These are phyloP conservation scores for Trichoderma lentiforme DNA, from an alignment of 2,329 filamentous ascomycete species.

Conservation along the genomic window DNA sequence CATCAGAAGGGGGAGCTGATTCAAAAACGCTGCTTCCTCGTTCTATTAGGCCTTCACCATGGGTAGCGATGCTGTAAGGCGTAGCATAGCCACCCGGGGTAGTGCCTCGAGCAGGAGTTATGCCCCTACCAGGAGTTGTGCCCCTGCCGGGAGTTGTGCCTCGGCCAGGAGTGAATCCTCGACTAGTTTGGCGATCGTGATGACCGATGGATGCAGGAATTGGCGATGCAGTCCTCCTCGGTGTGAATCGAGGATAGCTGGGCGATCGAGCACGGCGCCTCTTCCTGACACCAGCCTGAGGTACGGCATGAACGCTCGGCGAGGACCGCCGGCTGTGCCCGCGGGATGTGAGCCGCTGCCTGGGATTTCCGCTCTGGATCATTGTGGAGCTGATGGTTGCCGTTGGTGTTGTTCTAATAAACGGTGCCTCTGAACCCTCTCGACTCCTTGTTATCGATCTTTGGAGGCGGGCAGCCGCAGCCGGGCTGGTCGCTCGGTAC, in stretches of 20 bases:
- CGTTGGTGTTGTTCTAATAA: constrained; percentile 48
- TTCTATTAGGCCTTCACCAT: constrained; percentile 37
- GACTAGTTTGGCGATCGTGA: constrained; percentile 30
- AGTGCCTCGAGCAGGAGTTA: constrained; percentile 46
- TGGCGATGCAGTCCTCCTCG: constrained; percentile 51
- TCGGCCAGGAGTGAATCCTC: constrained; percentile 45
- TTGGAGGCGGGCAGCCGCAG: constrained; percentile 36
- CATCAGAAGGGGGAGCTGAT: constrained; percentile 33
- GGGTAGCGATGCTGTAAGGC: constrained; percentile 62
- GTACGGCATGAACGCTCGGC: constrained; percentile 27
- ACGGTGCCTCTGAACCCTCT: constrained; percentile 44
- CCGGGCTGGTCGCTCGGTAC: constrained; percentile 19
- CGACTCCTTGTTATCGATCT: constrained; percentile 41
- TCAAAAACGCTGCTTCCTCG: constrained; percentile 30
- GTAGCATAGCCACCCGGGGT: constrained; percentile 69
- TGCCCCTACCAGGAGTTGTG: constrained; percentile 46
- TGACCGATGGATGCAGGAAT: constrained; percentile 40
- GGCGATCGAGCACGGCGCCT: constrained; percentile 59
- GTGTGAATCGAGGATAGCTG: constrained; percentile 51
- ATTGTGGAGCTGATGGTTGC: constrained; percentile 43
- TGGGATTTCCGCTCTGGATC: constrained; percentile 33
- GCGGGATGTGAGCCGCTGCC: constrained; percentile 47
- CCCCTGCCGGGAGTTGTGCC: constrained; percentile 46
- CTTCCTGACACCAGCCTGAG: constrained; percentile 39
- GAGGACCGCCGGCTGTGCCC: constrained; percentile 34